Evolutionary conservation across 768 basidiomycete genomes (phyloP).

Genomic region (Boletus tomentosulus): DNA sequence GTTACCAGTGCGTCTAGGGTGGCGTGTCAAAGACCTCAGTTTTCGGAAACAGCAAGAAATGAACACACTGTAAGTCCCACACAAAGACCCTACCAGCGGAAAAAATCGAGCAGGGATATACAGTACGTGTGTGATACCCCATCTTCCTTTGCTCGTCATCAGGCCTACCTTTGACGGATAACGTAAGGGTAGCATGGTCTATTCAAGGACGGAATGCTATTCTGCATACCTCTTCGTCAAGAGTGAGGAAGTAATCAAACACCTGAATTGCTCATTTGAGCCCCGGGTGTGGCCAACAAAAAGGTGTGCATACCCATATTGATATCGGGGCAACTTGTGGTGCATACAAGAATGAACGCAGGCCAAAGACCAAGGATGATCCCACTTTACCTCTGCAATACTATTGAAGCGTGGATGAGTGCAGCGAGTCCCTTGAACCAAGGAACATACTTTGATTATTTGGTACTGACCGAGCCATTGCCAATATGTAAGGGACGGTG

Average conservation of each 20-base stretch:
- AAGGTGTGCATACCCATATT: too few relatives aligned
- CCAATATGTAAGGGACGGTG: too few relatives aligned
- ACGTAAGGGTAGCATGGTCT: not conserved
- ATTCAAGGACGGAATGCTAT: not conserved
- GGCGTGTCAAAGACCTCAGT: not conserved
- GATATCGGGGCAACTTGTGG: too few relatives aligned
- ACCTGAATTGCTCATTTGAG: too few relatives aligned
- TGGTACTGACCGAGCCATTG: too few relatives aligned
- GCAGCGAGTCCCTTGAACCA: too few relatives aligned
- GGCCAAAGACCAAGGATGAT: too few relatives aligned
- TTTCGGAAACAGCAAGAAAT: not conserved
- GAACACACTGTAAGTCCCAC: conserved; percentile 5
- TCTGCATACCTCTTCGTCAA: conserved; percentile 2
- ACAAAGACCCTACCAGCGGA: conserved; percentile 1
- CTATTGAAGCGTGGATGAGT: too few relatives aligned
- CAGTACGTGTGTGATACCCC: conserved; percentile 10
- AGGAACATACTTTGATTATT: too few relatives aligned
- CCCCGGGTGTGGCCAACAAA: too few relatives aligned
- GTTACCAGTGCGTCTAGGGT: not conserved
- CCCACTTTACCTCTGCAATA: too few relatives aligned
- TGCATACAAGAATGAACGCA: not conserved
- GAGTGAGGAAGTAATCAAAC: not conserved
- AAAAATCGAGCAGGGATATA: conserved; percentile 9
- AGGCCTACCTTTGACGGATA: conserved; percentile 1
- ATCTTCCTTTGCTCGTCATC: not conserved